These are phyloP conservation scores for Sordariomycetes sp. DNA, from an alignment of 2,329 filamentous ascomycete genomes.

Conservation along the genomic window DNA sequence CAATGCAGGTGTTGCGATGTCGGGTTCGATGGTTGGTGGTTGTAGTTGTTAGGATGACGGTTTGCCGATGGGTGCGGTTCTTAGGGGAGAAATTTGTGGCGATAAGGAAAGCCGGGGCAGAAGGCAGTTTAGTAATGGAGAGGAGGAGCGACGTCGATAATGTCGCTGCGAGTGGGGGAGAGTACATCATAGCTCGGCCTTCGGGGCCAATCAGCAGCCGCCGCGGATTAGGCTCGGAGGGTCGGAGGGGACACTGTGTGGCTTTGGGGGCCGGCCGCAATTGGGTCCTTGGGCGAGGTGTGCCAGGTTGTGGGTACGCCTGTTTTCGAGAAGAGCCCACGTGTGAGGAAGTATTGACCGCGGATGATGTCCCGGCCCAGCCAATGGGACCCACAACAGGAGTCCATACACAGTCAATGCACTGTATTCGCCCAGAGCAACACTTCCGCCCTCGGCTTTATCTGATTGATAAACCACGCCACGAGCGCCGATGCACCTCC, in stretches of 20 bases:
- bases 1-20: background rate
- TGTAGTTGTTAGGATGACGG: background rate
- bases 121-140: conserved; percentile 2
- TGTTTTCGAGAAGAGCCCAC: too few relatives aligned
- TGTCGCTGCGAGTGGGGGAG: background rate
- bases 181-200: conserved; percentile 1
- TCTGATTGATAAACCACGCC: background rate
- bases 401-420: background rate
- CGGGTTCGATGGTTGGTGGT: background rate
- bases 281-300: background rate
- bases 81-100: conserved; percentile 2
- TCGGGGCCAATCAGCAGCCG: background rate
- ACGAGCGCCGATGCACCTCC: background rate
- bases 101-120: background rate
- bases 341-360: too few relatives aligned
- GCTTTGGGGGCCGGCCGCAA: background rate
- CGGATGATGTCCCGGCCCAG: background rate
- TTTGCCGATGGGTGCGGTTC: background rate
- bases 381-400: background rate
- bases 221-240: background rate
- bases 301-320: background rate
- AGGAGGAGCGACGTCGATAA: background rate
- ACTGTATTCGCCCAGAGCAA: background rate
- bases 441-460: background rate
- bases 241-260: background rate